Evolutionary conservation across 208 protist genomes (phyloP), one percentile per base, ranked within the genome.

Genomic region (Novymonas esmeraldas): DNA sequence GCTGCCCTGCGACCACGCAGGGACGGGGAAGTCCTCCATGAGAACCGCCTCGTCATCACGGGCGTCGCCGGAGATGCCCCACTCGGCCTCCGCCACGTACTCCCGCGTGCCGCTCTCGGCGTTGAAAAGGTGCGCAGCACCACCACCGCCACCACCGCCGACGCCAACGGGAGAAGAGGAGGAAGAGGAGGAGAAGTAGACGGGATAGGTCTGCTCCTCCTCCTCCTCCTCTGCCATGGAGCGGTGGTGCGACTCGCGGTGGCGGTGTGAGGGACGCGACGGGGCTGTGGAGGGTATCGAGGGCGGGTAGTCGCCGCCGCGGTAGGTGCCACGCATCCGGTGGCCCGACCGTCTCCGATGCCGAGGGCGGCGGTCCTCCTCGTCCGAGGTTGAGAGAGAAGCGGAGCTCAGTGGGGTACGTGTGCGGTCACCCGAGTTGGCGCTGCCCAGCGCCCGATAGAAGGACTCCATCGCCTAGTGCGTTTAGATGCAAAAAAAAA

Each of bases 1-100:
- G 16, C 55, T 41, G 0, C 46, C 45, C 36, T 49, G 50, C 20
- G 52, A 39, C 69, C 69, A 67, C 29, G 46, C n/a, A 9, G 54
- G 52, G 44, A 49, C 44, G 0, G 50, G 14, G 33, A 36, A 64
- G 20, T 68, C 61, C 6, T 68, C 45, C 16, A 26, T 28, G 1
- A 57, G 3, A 4, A 6, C 31, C 11, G 2, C 18, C 22, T 9
- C 56, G n/a, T 18, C 61, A 3, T 54, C 68, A 24, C 13, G 14
- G 20, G 7, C 31, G 29, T 49, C 48, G 11, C 36, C 33, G n/a
- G 29, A 26, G 20, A 1, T n/a, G 3, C 18, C 22, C 16, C 20
- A 59, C 13, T 20, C 13, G 20, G 29, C 28, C 3, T 59, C 31
- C 10, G 29, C 14, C 29, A 22, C 7, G 13, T 11, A 16, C 10